Percentiles rank a stretch among this genome's conserved stretches.
These are phyloP conservation scores for Lodderomyces pseudojiufengensis DNA, from an alignment of 1,139 yeast genomes.

Conservation along the genomic window DNA sequence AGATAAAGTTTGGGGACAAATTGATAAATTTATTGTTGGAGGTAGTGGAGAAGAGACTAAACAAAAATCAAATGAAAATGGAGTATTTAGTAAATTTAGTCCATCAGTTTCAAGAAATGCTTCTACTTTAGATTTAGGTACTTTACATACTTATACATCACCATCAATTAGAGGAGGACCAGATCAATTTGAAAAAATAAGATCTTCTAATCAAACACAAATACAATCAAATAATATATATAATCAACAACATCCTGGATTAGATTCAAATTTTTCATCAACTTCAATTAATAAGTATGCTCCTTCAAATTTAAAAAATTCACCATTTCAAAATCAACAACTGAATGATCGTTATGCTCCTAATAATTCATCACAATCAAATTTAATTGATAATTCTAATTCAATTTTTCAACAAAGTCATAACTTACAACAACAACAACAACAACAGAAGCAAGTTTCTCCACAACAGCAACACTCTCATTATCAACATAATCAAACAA, in stretches of 20 bases:
- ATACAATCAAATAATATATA: neutral
- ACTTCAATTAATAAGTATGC: constrained; percentile 18
- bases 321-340: constrained; percentile 7
- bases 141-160: constrained; percentile 11
- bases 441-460: neutral
- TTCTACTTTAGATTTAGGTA: constrained; percentile 43
- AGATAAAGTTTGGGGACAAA: constrained; percentile 83
- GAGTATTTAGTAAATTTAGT: constrained; percentile 68
- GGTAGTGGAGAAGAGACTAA: constrained; percentile 64
- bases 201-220: constrained; percentile 1
- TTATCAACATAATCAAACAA: constrained; percentile 1
- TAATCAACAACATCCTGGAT: constrained; percentile 13
- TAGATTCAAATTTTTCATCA: constrained; percentile 16
- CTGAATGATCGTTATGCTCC: constrained; percentile 22
- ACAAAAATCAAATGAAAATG: constrained; percentile 19
- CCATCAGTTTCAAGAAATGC: constrained; percentile 57
- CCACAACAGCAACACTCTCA: neutral
- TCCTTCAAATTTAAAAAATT: constrained; percentile 10
- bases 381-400: constrained; percentile 12
- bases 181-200: constrained; percentile 7
- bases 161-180: constrained; percentile 3
- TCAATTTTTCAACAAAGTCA: neutral
- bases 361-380: constrained; percentile 22
- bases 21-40: constrained; percentile 91
- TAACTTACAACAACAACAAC: neutral